Base-by-base conservation (phyloP, 148 eudicot genomes). In the Nyssa sinensis region DNA sequence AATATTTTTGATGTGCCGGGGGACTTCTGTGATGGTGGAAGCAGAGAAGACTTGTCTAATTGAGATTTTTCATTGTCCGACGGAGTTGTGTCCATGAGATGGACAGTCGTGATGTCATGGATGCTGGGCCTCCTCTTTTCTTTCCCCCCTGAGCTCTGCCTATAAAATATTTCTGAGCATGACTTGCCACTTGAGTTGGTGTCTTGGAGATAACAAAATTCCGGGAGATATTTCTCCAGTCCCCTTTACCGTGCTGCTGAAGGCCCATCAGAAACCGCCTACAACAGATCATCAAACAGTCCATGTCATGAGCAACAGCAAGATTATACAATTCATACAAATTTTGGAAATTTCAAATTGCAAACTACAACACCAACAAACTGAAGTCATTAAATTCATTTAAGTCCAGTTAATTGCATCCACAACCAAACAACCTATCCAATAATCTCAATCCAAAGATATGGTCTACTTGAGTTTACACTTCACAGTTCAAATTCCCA, bases 141-240 rank as follows among this genome's bases (percentile, higher is more conserved):
- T 72, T 92, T 94, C 7, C 89, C 93, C 11, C 85, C 90, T 0
- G 92, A 82, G 69, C 75, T 83, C 61, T 87, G 96, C 88, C 98
- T 86, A 88, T 75, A 79, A 86, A 94, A 83, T 88, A 94, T 74
- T 94, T 94, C 79, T 94, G 98, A 67, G 98, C 98, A 79, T 94
- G 98, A 82, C 98, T 94, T 55, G 98, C 98, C 27, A 94, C 98
- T 82, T 94, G 98, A 11, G 97, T 92, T 37, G 98, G 97, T 0
- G 96, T 92, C 69, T 88, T 94, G 2, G 97, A 72, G 37, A 82
- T 77, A 41, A 94, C 98, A 73, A 87, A 94, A 55, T 94, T 87
- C 25, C 93, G 83, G 0, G 98, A 90, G 64, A 94, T 94, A 81
- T 82, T 92, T 69, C 98, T 86, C 98, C 98, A 94, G 61, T 94